Percentiles rank a stretch among this genome's conserved stretches.
Evolutionary conservation across 2,329 filamentous ascomycete species (phyloP).

Genomic region (Phoma sp.): DNA sequence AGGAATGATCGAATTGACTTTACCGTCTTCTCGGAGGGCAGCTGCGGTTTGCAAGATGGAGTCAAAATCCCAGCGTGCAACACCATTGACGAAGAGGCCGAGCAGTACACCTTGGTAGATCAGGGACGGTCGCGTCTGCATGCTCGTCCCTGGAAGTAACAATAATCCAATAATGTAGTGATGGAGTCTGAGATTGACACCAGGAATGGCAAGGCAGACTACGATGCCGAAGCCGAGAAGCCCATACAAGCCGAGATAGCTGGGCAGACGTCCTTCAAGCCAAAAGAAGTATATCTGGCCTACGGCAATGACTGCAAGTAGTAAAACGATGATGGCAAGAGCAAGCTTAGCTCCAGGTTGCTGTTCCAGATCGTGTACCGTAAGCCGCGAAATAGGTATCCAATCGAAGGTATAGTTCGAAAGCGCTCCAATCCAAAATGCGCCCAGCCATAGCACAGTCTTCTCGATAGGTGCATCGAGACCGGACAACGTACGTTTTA

Average conservation of each 20-base stretch:
- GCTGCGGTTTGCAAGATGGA: slow-evolving; percentile 79
- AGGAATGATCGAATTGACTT: slow-evolving; percentile 65
- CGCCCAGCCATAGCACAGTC: slow-evolving; percentile 84
- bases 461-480: slow-evolving; percentile 86
- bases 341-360: slow-evolving; percentile 89
- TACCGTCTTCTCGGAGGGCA: slow-evolving; percentile 65
- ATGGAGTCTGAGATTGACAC: slow-evolving; percentile 83
- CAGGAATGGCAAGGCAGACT: slow-evolving; percentile 72
- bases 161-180: slow-evolving; percentile 60
- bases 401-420: slow-evolving; percentile 94
- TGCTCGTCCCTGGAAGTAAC: slow-evolving; percentile 42
- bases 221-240: slow-evolving; percentile 70
- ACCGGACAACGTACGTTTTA: slow-evolving; percentile 73
- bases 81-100: slow-evolving; percentile 46
- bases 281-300: slow-evolving; percentile 87
- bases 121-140: slow-evolving; percentile 44
- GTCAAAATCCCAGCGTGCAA: slow-evolving; percentile 47
- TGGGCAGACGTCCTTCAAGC: slow-evolving; percentile 77
- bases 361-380: slow-evolving; percentile 81
- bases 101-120: slow-evolving; percentile 46
- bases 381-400: slow-evolving; percentile 90
- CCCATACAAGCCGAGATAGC: slow-evolving; percentile 78
- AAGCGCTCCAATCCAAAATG: slow-evolving; percentile 85
- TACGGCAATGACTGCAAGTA: slow-evolving; percentile 69
- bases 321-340: slow-evolving; percentile 74